Evolutionary conservation across 768 basidiomycete species (phyloP), one percentile per base, ranked within the genome.

Genomic region (Lanmaoa rubissima): DNA sequence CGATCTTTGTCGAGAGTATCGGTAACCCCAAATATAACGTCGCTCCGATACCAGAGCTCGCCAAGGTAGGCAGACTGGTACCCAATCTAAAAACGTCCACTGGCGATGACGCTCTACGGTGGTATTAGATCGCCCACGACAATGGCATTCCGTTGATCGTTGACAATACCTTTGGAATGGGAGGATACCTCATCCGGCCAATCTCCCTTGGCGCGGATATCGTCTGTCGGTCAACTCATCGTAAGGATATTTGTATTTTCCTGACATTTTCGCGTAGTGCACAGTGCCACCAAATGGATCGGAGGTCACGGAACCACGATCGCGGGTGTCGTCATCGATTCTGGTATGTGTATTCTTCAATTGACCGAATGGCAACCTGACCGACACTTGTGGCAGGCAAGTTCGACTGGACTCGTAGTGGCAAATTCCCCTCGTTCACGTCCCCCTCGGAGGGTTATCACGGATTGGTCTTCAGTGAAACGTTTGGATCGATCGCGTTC

Each of bases 271-370:
- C 42, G 26, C 2, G 14, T 21, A 79, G 81, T 82, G 0, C 79
- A 83, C 62, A 81, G 79, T 32, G 82, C 82, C 3, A 86, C 84
- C 0, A 86, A 88, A 64, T 87, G 86, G 86, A 82, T 87, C 7
- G 77, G 83, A 1, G 83, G 84, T 0, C 83, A 85, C 48, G 85
- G 87, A n/a, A 86, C 83, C 10, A 85, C 83, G 8, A 81, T 88
- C 50, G 85, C 76, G 0, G 87, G 87, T 39, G 81, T 86, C 16
- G 71, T 87, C 31, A 61, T 88, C 26, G 86, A 88, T 59, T 73
- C 75, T 14, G 86, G 84, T 75, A 67, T 32, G 66, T 71, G 61
- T 39, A 61, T 54, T 53, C 12, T 21, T 46, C 7, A 31, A 1
- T 31, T 34, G 5, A 47, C 14, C 16, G 8, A 11, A 42, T 5